Evolutionary conservation across 768 basidiomycete species (phyloP).

Genomic region (Termitomyces sp.): DNA sequence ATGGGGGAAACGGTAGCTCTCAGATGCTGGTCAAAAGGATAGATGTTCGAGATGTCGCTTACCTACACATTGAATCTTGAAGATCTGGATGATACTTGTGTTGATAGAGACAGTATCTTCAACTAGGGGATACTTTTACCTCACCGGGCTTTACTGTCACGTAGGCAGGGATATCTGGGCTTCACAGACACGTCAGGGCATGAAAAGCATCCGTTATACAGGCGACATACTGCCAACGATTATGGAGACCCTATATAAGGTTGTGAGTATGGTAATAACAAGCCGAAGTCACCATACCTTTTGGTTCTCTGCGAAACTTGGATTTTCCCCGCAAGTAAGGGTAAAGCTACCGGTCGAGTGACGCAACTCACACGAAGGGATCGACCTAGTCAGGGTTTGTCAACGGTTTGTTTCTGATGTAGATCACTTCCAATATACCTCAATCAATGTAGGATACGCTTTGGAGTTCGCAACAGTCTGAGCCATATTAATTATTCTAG

Average conservation of each 20-base stretch:
- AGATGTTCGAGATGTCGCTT: slow-evolving; percentile 11
- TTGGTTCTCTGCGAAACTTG: slow-evolving; percentile 47
- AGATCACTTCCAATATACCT: slow-evolving; percentile 28
- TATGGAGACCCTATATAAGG: slow-evolving; percentile 49
- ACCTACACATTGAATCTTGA: slow-evolving; percentile 70
- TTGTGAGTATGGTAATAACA: background rate
- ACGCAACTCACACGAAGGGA: slow-evolving; percentile 52
- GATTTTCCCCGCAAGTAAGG: background rate
- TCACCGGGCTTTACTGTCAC: slow-evolving; percentile 60
- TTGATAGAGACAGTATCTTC: background rate
- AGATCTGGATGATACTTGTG: slow-evolving; percentile 34
- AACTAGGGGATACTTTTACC: slow-evolving; percentile 19
- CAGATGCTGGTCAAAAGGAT: background rate
- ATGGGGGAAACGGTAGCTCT: background rate
- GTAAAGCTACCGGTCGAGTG: background rate
- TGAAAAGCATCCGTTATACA: background rate
- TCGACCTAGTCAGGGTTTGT: slow-evolving; percentile 40
- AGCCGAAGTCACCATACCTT: slow-evolving; percentile 29
- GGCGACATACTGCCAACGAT: slow-evolving; percentile 64
- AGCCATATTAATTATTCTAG: background rate
- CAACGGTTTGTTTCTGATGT: background rate
- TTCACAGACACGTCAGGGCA: slow-evolving; percentile 13
- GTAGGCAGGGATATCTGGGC: slow-evolving; percentile 60
- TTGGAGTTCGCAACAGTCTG: slow-evolving; percentile 52
- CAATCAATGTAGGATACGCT: slow-evolving; percentile 51